Percentiles rank a stretch among this genome's conserved stretches.
Evolutionary conservation across 208 protist species (phyloP).

Genomic region (Trypanosoma theileri): DNA sequence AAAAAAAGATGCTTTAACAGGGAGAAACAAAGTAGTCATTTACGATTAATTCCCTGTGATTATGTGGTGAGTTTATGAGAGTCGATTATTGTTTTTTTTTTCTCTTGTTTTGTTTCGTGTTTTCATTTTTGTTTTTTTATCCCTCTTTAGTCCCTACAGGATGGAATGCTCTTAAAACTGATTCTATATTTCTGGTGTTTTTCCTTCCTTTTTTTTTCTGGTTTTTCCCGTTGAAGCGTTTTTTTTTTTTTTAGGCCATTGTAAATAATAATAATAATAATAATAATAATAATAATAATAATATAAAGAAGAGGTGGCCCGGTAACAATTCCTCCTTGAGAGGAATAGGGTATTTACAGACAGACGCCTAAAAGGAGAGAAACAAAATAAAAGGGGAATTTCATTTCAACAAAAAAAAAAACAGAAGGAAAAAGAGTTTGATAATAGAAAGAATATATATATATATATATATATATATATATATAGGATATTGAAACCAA

Average conservation of each 20-base stretch:
- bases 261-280: background rate
- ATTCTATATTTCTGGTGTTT: background rate
- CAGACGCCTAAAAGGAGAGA: background rate
- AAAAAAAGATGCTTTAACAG: background rate
- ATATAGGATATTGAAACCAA: background rate
- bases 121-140: background rate
- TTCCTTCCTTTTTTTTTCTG: background rate
- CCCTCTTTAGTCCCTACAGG: background rate
- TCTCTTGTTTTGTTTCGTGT: background rate
- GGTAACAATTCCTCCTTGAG: too few species aligned
- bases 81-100: conserved; percentile 1
- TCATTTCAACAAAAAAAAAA: too few species aligned
- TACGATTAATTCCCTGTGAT: too few species aligned
- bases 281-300: background rate
- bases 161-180: background rate
- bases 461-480: conserved; percentile 7
- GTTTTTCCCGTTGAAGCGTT: background rate
- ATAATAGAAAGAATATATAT: background rate
- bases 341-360: too few species aligned
- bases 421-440: too few species aligned
- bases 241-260: background rate
- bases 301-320: too few species aligned
- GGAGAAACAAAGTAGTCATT: too few species aligned
- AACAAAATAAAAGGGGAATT: background rate
- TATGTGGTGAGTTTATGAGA: too few species aligned